phyloP scores from a whole-genome alignment of 495 filamentous ascomycete species.

The Trichoderma orchidacearum region DNA sequence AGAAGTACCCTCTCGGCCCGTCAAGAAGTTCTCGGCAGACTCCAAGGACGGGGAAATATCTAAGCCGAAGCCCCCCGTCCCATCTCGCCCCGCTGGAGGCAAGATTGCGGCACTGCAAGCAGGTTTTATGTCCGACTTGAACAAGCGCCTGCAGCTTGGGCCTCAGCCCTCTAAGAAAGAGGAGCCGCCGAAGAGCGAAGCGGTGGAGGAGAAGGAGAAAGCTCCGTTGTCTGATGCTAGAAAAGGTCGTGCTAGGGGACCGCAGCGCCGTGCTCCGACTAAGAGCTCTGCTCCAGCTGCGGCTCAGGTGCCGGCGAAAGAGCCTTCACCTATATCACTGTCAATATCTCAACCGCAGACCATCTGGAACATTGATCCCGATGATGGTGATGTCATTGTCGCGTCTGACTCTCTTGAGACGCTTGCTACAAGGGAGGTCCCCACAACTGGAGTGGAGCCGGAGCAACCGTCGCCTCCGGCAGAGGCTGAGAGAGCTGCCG shows the following conservation, averaged over 20 bases:
- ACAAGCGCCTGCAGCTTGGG: slow-evolving; percentile 70
- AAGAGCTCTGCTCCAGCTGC: slow-evolving; percentile 30
- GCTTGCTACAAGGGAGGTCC: slow-evolving; percentile 6
- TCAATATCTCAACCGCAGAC: slow-evolving; percentile 26
- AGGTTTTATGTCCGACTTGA: slow-evolving; percentile 81
- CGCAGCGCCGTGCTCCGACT: slow-evolving; percentile 54
- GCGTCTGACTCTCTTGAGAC: slow-evolving; percentile 8
- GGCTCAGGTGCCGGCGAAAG: slow-evolving; percentile 11
- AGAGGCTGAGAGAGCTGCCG: slow-evolving; percentile 6
- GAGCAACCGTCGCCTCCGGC: background rate
- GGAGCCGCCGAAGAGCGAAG: slow-evolving; percentile 40
- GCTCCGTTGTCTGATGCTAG: slow-evolving; percentile 70
- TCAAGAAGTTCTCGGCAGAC: slow-evolving; percentile 31
- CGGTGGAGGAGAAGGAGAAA: slow-evolving; percentile 52
- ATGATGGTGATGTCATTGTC: slow-evolving; percentile 31
- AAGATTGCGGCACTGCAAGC: slow-evolving; percentile 88
- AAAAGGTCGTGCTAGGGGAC: slow-evolving; percentile 81
- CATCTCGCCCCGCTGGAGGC: slow-evolving; percentile 61
- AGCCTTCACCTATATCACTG: slow-evolving; percentile 10
- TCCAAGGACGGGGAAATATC: slow-evolving; percentile 27
- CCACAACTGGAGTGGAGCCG: background rate
- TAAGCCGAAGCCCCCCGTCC: slow-evolving; percentile 64
- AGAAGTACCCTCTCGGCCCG: slow-evolving; percentile 57
- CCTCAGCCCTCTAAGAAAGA: slow-evolving; percentile 62
- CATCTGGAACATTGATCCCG: slow-evolving; percentile 36